Percentiles rank a stretch among this genome's conserved stretches.
These are phyloP conservation scores for Picea glauca DNA, from an alignment of 75 land plant genomes.

Conservation along the genomic window DNA sequence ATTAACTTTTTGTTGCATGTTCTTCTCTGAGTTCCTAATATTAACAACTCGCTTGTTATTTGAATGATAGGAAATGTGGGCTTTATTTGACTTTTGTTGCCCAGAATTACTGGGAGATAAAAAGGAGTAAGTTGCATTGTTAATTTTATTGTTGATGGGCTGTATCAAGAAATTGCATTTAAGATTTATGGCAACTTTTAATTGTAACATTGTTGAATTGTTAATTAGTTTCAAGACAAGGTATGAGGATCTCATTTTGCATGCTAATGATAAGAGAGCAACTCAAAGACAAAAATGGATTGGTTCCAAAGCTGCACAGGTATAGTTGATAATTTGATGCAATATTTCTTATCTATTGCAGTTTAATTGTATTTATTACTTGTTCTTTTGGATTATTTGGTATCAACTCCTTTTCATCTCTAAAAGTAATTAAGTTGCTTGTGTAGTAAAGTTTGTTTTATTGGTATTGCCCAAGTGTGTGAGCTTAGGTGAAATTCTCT, in stretches of 20 bases:
- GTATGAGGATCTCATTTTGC: conserved; percentile 77
- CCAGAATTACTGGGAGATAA: conserved; percentile 93
- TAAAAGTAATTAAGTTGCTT: too few relatives aligned
- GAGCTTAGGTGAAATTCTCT: too few relatives aligned
- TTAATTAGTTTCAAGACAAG: conserved; percentile 75
- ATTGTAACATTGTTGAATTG: neutral
- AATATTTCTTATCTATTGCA: neutral
- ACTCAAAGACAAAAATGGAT: conserved; percentile 83
- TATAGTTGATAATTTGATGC: conserved; percentile 11
- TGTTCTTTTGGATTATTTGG: neutral
- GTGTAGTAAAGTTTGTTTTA: too few relatives aligned
- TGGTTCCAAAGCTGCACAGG: conserved; percentile 94
- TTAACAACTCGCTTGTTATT: neutral
- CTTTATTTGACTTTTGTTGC: conserved; percentile 91
- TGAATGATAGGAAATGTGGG: conserved; percentile 85
- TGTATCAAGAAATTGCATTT: neutral
- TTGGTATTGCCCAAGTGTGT: too few relatives aligned
- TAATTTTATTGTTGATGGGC: neutral
- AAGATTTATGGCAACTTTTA: neutral
- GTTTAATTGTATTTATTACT: neutral
- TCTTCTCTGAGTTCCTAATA: neutral
- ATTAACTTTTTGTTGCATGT: conserved; percentile 12
- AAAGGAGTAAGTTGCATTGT: conserved; percentile 45
- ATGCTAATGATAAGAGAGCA: conserved; percentile 89
- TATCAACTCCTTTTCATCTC: neutral